Base-by-base conservation (phyloP, 352 stramenopile genomes). In the Phytophthora kernoviae region DNA sequence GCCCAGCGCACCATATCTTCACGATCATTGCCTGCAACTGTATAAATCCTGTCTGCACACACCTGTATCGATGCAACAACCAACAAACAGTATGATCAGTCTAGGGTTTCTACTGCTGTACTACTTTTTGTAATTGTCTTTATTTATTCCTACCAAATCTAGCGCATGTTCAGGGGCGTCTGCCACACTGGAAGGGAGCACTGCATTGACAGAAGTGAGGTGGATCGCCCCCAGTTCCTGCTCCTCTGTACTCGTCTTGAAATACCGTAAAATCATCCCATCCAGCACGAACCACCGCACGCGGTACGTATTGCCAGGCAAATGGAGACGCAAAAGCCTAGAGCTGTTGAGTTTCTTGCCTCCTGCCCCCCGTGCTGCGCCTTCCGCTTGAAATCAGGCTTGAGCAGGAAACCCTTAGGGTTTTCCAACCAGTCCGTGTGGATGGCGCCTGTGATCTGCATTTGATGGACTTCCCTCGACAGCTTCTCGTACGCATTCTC, bases 401-500 rank as follows among this genome's bases (percentile, higher is more conserved):
- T 96, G 53, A 94, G 80, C 32, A 96, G 47, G 47, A 89, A 96
- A 11, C 87, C 87, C 66, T 93, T 94, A 47, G 87, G 87, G 68
- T 96, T 96, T 68, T 96, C 87, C 32, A 96, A 76, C 87, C 87
- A 96, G 57, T 96, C 87, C 45, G 84, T 87, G 73, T 94, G 87
- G 64, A 96, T 96, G 21, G 87, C 87, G 51, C 87, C 85, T 21
- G 87, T 96, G 66, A 88, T 87, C 68, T 94, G 85, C 84, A 93
- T 93, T 70, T 96, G 85, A 54, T 96, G 87, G 26, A 96, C 86
- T 59, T 96, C 87, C n/a, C 87, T 69, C 44, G 85, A 94, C 14
- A 96, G 79, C 69, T 94, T 94, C 71, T 96, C 87, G 73, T 96
- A 96, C 49, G 85, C 84, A 52, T 96, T 96, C 69, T 96, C 87